Conservation (phyloP, 805 yeast species). For the Wickerhamiella sorbophila region DNA sequence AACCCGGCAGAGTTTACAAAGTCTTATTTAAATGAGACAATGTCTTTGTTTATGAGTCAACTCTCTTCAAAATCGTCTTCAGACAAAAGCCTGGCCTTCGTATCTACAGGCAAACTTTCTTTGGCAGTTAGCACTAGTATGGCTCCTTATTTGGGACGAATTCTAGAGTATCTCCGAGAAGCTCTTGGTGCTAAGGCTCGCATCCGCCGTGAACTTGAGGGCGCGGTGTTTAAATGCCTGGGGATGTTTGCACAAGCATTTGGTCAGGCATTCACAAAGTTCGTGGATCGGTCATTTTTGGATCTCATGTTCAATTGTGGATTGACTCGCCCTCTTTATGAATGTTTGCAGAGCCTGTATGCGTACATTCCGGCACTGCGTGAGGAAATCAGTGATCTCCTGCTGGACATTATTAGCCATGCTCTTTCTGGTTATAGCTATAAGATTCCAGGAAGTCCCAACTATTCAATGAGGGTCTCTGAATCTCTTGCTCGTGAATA, state of each 20-base stretch:
- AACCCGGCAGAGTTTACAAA: constrained; percentile 63
- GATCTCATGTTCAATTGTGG: constrained; percentile 73
- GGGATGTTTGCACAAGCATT: constrained; percentile 77
- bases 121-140: constrained; percentile 64
- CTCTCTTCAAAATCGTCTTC: constrained; percentile 46
- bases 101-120: constrained; percentile 75
- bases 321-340: constrained; percentile 67
- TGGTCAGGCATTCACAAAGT: constrained; percentile 86
- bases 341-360: constrained; percentile 52
- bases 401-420: constrained; percentile 55
- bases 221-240: constrained; percentile 77
- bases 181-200: constrained; percentile 51
- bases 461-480: constrained; percentile 29
- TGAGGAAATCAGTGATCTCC: constrained; percentile 52
- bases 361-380: constrained; percentile 69
- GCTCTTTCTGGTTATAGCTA: constrained; percentile 72
- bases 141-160: constrained; percentile 75
- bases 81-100: constrained; percentile 63
- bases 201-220: constrained; percentile 57
- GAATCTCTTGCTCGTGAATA: constrained; percentile 48
- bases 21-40: constrained; percentile 63
- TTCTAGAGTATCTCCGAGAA: constrained; percentile 71
- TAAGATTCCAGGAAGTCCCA: constrained; percentile 77
- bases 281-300: constrained; percentile 65
- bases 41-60: constrained; percentile 63